Conservation (phyloP, 257 asterid species). For the Thymus quinquecostatus region DNA sequence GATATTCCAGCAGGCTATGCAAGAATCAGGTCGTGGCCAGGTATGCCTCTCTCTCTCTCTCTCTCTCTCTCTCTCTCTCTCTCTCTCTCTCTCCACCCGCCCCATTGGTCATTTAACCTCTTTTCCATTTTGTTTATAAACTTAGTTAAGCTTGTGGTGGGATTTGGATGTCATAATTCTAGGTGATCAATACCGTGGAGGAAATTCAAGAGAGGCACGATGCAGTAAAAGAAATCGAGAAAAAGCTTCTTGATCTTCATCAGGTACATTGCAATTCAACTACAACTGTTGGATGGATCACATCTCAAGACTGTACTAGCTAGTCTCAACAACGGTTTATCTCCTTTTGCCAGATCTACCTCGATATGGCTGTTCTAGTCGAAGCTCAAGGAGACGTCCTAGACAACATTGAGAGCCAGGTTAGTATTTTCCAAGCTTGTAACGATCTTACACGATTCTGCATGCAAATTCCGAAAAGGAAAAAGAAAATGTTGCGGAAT, state of each 20-base stretch:
- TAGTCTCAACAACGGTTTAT: neutral
- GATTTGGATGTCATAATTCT: conserved; percentile 5
- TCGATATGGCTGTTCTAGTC: conserved; percentile 85
- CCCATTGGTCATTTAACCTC: neutral
- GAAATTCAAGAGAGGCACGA: conserved; percentile 95
- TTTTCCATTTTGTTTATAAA: too few relatives aligned
- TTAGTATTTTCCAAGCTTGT: conserved; percentile 15
- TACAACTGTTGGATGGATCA: neutral
- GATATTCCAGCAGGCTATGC: conserved; percentile 84
- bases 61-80: too few relatives aligned
- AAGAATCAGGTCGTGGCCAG: conserved; percentile 85
- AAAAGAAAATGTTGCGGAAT: too few relatives aligned
- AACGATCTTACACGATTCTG: neutral
- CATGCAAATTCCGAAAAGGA: neutral
- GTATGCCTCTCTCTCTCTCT: conserved; percentile 26
- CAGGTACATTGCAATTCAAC: conserved; percentile 48
- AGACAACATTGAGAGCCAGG: conserved; percentile 92
- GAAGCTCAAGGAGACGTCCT: conserved; percentile 85
- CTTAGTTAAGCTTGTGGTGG: neutral
- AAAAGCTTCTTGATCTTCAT: conserved; percentile 79
- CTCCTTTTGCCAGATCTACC: conserved; percentile 53
- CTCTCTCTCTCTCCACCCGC: too few relatives aligned
- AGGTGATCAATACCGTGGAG: conserved; percentile 75
- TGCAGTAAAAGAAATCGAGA: conserved; percentile 84
- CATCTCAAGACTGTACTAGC: neutral